phyloP scores from a whole-genome alignment of 768 basidiomycete species.

The Termitomyces sp. region DNA sequence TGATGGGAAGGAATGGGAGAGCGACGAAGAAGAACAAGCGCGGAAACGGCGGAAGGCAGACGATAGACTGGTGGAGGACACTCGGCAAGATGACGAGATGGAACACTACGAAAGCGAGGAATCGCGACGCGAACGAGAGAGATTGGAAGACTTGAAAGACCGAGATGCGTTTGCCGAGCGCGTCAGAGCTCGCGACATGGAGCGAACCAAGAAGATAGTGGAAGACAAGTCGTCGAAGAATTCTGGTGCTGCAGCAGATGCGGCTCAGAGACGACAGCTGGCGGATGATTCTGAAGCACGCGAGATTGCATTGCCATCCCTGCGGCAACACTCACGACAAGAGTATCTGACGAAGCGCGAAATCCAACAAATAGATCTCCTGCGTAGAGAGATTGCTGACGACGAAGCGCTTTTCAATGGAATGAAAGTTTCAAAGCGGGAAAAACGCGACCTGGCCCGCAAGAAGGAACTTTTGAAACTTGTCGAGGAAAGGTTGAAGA shows the following conservation, averaged over 20 bases:
- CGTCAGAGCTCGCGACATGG: conserved; percentile 74
- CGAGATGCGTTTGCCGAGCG: conserved; percentile 93
- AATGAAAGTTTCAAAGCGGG: conserved; percentile 85
- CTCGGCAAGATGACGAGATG: conserved; percentile 34
- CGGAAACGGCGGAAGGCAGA: conserved; percentile 59
- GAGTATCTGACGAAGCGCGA: conserved; percentile 97
- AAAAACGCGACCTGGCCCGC: conserved; percentile 72
- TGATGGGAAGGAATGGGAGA: conserved; percentile 83
- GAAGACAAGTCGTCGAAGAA: conserved; percentile 85
- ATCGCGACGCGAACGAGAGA: conserved; percentile 62
- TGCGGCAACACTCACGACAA: conserved; percentile 87
- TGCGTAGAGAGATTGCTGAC: conserved; percentile 90
- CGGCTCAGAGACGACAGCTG: conserved; percentile 71
- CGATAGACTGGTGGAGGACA: conserved; percentile 26
- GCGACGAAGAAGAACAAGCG: conserved; percentile 79
- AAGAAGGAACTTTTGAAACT: conserved; percentile 91
- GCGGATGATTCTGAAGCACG: conserved; percentile 74
- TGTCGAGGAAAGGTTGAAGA: conserved; percentile 90
- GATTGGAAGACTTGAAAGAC: conserved; percentile 75
- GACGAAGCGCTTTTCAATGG: conserved; percentile 88
- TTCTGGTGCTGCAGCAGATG: conserved; percentile 74
- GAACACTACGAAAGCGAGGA: conserved; percentile 69
- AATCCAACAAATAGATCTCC: conserved; percentile 89
- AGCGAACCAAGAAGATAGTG: conserved; percentile 85
- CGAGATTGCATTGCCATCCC: conserved; percentile 50